Conservation (phyloP, 495 filamentous ascomycete genomes). For the Lepraria neglecta region DNA sequence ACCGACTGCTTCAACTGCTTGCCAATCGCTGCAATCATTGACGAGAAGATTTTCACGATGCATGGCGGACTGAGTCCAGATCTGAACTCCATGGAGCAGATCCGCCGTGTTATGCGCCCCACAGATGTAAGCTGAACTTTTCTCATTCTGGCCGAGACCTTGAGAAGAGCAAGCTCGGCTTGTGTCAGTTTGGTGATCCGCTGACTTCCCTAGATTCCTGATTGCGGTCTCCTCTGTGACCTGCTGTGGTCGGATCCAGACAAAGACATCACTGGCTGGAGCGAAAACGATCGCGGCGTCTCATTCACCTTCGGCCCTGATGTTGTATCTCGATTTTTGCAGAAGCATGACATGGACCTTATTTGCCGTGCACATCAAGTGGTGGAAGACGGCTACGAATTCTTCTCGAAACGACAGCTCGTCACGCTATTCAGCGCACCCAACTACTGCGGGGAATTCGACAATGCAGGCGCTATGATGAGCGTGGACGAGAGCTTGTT, state of each 20-base stretch:
- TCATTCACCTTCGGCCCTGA: conserved; percentile 99
- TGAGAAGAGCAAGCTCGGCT: conserved; percentile 22
- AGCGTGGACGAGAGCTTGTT: conserved; percentile 98
- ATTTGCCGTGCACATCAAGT: conserved; percentile 99
- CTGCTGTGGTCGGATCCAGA: conserved; percentile 98
- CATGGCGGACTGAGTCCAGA: conserved; percentile 96
- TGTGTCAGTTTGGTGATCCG: conserved; percentile 30
- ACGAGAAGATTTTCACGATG: conserved; percentile 99
- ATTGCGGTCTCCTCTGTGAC: conserved; percentile 96
- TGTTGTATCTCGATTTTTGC: conserved; percentile 94
- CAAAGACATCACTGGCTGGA: conserved; percentile 99
- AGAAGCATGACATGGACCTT: conserved; percentile 99
- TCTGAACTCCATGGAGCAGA: conserved; percentile 99
- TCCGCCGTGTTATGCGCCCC: conserved; percentile 95
- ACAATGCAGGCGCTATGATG: conserved; percentile 99
- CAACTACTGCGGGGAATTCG: conserved; percentile 99
- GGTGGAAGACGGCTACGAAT: conserved; percentile 98
- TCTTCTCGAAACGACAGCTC: conserved; percentile 97
- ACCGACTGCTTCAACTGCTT: conserved; percentile 99
- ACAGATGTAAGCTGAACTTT: conserved; percentile 72
- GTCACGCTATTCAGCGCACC: conserved; percentile 97
- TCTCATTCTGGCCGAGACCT: conserved; percentile 29
- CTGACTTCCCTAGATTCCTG: conserved; percentile 77
- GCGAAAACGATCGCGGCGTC: conserved; percentile 96
- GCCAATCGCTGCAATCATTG: conserved; percentile 98